A percentile compares a stretch with the other conserved stretches of the same genome.
Evolutionary conservation across 2,329 filamentous ascomycete species (phyloP).

Genomic region (Xylaria multiplex): DNA sequence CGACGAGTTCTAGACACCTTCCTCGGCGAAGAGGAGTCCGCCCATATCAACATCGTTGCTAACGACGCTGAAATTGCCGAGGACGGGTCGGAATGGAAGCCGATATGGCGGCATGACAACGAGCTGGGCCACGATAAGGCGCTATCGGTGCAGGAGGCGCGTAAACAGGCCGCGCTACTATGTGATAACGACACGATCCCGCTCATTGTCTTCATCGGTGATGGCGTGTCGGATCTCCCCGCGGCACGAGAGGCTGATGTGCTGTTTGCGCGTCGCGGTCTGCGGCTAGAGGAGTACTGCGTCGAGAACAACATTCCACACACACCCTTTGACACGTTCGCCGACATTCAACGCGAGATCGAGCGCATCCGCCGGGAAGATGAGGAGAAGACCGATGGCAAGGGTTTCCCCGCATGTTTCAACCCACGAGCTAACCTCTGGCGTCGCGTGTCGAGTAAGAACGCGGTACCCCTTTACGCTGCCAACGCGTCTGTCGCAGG

Average conservation of each 20-base stretch:
- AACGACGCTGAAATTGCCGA: conserved; percentile 70
- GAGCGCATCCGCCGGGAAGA: conserved; percentile 68
- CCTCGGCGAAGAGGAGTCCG: conserved; percentile 67
- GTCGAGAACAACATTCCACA: conserved; percentile 68
- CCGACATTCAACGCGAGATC: conserved; percentile 71
- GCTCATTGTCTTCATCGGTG: conserved; percentile 75
- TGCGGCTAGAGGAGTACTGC: conserved; percentile 74
- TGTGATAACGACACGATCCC: conserved; percentile 70
- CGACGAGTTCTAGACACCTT: conserved; percentile 71
- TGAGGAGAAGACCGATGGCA: conserved; percentile 67
- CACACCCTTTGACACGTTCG: conserved; percentile 72
- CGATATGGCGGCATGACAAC: conserved; percentile 72
- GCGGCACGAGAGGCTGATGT: conserved; percentile 74
- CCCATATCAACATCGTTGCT: conserved; percentile 73
- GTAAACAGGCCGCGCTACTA: conserved; percentile 60
- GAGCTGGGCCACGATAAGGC: conserved; percentile 75
- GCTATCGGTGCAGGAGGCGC: conserved; percentile 69
- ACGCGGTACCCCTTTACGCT: conserved; percentile 55
- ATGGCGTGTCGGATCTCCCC: conserved; percentile 74
- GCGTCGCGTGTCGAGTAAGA: conserved; percentile 69
- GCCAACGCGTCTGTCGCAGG: conserved; percentile 39
- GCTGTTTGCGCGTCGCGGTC: conserved; percentile 72
- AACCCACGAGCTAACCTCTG: conserved; percentile 76
- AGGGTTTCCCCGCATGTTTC: conserved; percentile 68
- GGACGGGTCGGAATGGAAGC: conserved; percentile 70